Percentiles rank a stretch among this genome's conserved stretches.
Conservation (phyloP, 768 basidiomycete species). For the Mycena haematopus region DNA sequence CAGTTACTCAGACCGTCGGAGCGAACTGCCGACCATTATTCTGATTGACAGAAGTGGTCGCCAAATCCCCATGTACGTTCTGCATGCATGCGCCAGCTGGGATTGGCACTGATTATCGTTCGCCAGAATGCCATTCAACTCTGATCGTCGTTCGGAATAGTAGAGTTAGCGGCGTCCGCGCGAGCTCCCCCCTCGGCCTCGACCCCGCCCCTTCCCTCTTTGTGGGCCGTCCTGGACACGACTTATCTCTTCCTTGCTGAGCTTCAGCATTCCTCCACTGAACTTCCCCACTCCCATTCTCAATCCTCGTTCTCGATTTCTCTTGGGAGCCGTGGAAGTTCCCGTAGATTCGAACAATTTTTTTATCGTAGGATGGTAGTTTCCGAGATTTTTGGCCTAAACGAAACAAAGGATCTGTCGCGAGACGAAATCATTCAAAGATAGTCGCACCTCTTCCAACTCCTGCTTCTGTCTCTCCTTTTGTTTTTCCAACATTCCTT, state of each 20-base stretch:
- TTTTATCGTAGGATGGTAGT: slow-evolving; percentile 83
- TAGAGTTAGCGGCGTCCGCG: slow-evolving; percentile 15
- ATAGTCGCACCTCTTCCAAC: slow-evolving; percentile 69
- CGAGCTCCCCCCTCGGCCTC: slow-evolving; percentile 35
- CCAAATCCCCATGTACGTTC: slow-evolving; percentile 29
- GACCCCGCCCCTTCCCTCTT: slow-evolving; percentile 33
- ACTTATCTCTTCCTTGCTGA: slow-evolving; percentile 68
- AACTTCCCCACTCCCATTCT: slow-evolving; percentile 84
- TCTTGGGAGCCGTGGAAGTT: slow-evolving; percentile 37
- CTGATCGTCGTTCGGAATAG: neutral
- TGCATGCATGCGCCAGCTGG: neutral
- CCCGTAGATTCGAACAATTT: slow-evolving; percentile 57
- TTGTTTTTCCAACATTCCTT: slow-evolving; percentile 70
- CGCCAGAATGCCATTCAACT: slow-evolving; percentile 13
- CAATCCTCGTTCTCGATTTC: slow-evolving; percentile 69
- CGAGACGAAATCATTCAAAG: slow-evolving; percentile 11
- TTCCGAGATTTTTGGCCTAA: slow-evolving; percentile 84
- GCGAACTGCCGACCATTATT: slow-evolving; percentile 28
- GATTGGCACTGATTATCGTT: slow-evolving; percentile 4
- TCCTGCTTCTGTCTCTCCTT: slow-evolving; percentile 57
- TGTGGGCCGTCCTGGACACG: slow-evolving; percentile 34
- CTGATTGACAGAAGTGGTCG: slow-evolving; percentile 30
- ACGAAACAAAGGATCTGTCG: slow-evolving; percentile 5
- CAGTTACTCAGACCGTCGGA: slow-evolving; percentile 19
- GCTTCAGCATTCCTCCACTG: slow-evolving; percentile 68